phyloP scores from a whole-genome alignment of 345 rosid species.

The Bruguiera parviflora region DNA sequence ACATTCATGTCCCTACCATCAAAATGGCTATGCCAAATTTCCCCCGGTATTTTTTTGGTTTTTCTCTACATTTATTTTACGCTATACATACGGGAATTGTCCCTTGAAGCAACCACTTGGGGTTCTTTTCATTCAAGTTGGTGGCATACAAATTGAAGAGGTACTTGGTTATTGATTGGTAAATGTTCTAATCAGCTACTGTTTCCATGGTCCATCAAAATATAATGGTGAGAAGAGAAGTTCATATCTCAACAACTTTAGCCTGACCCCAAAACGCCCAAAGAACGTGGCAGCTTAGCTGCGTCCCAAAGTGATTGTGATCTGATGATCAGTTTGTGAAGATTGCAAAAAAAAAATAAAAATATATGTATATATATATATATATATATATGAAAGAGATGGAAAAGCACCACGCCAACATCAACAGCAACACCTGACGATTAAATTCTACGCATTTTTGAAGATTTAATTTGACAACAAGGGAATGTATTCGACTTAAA shows the following conservation, averaged over 20 bases:
- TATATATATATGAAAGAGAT: not conserved
- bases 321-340: not conserved
- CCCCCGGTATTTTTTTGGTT: too few relatives aligned
- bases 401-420: constrained; percentile 4
- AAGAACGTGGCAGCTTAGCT: not conserved
- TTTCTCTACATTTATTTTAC: not conserved
- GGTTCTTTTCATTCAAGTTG: constrained; percentile 1
- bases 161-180: not conserved
- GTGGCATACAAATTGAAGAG: not conserved
- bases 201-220: not conserved
- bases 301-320: not conserved
- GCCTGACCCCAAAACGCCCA: constrained; percentile 1
- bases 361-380: not conserved
- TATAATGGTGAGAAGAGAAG: constrained; percentile 12
- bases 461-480: not conserved
- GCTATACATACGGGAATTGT: not conserved
- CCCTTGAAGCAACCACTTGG: not conserved
- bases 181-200: not conserved
- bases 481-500: not conserved
- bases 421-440: constrained; percentile 16
- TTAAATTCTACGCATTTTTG: not conserved
- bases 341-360: not conserved
- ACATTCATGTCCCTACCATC: too few relatives aligned
- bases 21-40: too few relatives aligned
- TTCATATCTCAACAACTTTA: constrained; percentile 12